A percentile compares a stretch with the other conserved stretches of the same genome.
These are phyloP conservation scores for Decorospora gaudefroyi DNA, from an alignment of 2,329 filamentous ascomycete genomes.

Conservation along the genomic window DNA sequence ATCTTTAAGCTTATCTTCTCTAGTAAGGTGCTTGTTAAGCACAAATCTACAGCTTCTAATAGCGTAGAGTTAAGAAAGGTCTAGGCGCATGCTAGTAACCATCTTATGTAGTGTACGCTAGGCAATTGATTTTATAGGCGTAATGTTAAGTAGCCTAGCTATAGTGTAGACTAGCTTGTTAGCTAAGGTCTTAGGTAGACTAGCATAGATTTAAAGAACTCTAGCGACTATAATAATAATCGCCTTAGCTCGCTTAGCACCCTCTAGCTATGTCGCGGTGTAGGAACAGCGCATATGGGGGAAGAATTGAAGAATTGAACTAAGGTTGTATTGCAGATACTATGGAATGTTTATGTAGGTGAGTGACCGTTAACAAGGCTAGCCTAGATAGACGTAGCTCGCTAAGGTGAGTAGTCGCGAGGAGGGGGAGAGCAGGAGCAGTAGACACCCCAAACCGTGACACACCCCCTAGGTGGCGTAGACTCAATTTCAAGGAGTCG, in stretches of 20 bases:
- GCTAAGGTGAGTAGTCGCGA: too few relatives aligned
- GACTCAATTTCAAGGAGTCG: too few relatives aligned
- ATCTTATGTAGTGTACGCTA: conserved; percentile 2
- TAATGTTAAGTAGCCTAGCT: conserved; percentile 16
- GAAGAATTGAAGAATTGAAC: not conserved
- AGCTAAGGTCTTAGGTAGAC: conserved; percentile 10
- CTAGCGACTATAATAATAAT: conserved; percentile 7
- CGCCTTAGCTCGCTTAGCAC: conserved; percentile 3
- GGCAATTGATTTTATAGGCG: conserved; percentile 6
- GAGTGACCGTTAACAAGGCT: too few relatives aligned
- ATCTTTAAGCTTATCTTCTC: conserved; percentile 7
- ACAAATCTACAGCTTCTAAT: conserved; percentile 1
- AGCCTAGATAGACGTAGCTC: too few relatives aligned
- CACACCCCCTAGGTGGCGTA: too few relatives aligned
- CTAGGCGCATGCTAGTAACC: not conserved
- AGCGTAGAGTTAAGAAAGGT: conserved; percentile 1
- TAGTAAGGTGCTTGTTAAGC: conserved; percentile 1
- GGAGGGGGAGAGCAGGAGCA: too few relatives aligned
- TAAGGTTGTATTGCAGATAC: too few relatives aligned
- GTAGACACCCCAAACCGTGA: too few relatives aligned
- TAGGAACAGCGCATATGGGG: not conserved
- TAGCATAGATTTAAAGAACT: not conserved
- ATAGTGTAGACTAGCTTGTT: conserved; percentile 11
- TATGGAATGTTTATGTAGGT: too few relatives aligned
- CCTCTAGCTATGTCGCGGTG: conserved; percentile 1